Evolutionary conservation across 2,329 filamentous ascomycete genomes (phyloP).

Genomic region (Lecanoromycetidae sp.): DNA sequence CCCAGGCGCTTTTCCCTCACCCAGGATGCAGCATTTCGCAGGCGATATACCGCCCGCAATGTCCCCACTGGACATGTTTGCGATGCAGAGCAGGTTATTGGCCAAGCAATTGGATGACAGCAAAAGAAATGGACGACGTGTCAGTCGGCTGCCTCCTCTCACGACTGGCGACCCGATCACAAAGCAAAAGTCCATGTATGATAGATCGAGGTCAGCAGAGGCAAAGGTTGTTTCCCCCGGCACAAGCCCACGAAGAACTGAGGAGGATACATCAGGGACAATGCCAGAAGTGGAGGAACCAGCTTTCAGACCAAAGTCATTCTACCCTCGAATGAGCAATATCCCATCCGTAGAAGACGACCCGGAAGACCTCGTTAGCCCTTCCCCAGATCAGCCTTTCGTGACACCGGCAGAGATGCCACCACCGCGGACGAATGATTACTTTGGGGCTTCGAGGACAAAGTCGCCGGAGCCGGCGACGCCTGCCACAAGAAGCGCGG

Average conservation of each 20-base stretch:
- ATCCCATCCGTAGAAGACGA: slow-evolving; percentile 13
- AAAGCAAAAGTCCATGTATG: slow-evolving; percentile 39
- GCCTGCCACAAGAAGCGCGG: neutral
- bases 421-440: slow-evolving; percentile 18
- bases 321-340: slow-evolving; percentile 63
- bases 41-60: slow-evolving; percentile 78
- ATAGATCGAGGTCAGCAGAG: slow-evolving; percentile 14
- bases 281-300: slow-evolving; percentile 33
- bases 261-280: slow-evolving; percentile 22
- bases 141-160: slow-evolving; percentile 75
- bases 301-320: slow-evolving; percentile 51
- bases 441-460: slow-evolving; percentile 19
- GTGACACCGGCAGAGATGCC: slow-evolving; percentile 4
- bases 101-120: slow-evolving; percentile 72
- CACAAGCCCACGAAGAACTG: slow-evolving; percentile 16
- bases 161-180: slow-evolving; percentile 71
- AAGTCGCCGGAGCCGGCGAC: slow-evolving; percentile 20
- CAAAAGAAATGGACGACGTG: slow-evolving; percentile 55
- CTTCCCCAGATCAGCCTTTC: slow-evolving; percentile 6
- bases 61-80: slow-evolving; percentile 90
- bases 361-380: neutral
- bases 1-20: slow-evolving; percentile 42
- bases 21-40: slow-evolving; percentile 57
- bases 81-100: slow-evolving; percentile 76
- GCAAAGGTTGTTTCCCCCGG: neutral